phyloP scores from a whole-genome alignment of 345 rosid genomes.

The Lepidium sativum region DNA sequence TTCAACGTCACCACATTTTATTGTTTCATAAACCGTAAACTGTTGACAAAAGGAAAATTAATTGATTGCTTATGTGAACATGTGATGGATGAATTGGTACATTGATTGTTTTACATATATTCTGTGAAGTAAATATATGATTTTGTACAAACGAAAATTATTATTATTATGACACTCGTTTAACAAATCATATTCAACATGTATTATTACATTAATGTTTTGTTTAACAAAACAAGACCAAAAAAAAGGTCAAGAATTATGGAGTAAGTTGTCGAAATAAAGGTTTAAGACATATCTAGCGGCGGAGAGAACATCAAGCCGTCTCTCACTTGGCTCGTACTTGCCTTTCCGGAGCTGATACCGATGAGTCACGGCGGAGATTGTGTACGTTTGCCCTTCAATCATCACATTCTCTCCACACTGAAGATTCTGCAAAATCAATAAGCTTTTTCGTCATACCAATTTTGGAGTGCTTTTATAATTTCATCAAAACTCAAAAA shows the following conservation, averaged over 20 bases:
- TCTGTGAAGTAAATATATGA: too few species aligned
- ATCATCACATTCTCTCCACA: slow-evolving; percentile 86
- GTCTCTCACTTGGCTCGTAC: slow-evolving; percentile 82
- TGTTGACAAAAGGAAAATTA: too few species aligned
- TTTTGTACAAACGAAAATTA: too few species aligned
- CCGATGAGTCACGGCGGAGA: slow-evolving; percentile 74
- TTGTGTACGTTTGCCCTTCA: slow-evolving; percentile 74
- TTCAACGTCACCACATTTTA: too few species aligned
- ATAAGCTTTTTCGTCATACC: background rate
- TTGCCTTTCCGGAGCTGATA: slow-evolving; percentile 91
- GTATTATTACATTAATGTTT: background rate
- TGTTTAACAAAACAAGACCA: background rate
- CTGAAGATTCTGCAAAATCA: slow-evolving; percentile 60
- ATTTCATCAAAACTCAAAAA: too few species aligned
- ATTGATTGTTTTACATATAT: too few species aligned
- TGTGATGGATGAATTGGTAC: too few species aligned
- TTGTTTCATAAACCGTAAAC: too few species aligned
- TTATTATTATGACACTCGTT: too few species aligned
- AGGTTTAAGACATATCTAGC: slow-evolving; percentile 74
- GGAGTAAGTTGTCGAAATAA: slow-evolving; percentile 58
- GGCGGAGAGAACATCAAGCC: slow-evolving; percentile 74
- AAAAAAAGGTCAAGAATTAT: slow-evolving; percentile 48
- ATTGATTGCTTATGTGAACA: too few species aligned
- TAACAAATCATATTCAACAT: background rate
- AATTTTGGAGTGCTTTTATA: too few species aligned